phyloP scores from a whole-genome alignment of 148 eudicot species.

The Rhododendron kiyosumense region DNA sequence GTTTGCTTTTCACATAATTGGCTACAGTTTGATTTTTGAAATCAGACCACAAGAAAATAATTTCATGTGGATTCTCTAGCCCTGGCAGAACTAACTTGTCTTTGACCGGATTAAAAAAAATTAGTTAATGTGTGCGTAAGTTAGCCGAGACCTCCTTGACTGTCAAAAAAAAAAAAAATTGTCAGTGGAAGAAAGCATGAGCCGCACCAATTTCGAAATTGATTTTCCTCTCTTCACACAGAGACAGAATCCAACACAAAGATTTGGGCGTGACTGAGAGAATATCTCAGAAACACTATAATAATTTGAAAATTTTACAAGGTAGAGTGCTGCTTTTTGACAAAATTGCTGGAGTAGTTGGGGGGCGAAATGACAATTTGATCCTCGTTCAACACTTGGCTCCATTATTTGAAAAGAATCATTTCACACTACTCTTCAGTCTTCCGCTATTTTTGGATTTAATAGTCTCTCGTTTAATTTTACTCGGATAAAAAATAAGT shows the following conservation, averaged over 20 bases:
- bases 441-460: too few relatives aligned
- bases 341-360: not conserved
- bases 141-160: too few relatives aligned
- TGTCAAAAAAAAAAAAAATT: not conserved
- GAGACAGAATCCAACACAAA: not conserved
- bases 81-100: too few relatives aligned
- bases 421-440: not conserved
- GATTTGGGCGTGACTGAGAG: not conserved
- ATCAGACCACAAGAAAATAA: too few relatives aligned
- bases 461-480: too few relatives aligned
- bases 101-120: too few relatives aligned
- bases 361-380: not conserved
- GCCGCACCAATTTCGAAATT: not conserved
- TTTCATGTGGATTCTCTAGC: too few relatives aligned
- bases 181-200: not conserved
- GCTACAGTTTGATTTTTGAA: fast-evolving
- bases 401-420: not conserved
- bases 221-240: not conserved
- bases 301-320: not conserved
- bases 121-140: too few relatives aligned
- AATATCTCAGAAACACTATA: not conserved
- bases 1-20: too few relatives aligned
- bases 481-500: too few relatives aligned
- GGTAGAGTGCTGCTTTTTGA: not conserved
- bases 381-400: not conserved